A percentile compares a stretch with the other conserved stretches of the same genome.
These are phyloP conservation scores for Aspergillus brunneoviolaceus DNA, from an alignment of 2,329 filamentous ascomycete species.

Conservation along the genomic window DNA sequence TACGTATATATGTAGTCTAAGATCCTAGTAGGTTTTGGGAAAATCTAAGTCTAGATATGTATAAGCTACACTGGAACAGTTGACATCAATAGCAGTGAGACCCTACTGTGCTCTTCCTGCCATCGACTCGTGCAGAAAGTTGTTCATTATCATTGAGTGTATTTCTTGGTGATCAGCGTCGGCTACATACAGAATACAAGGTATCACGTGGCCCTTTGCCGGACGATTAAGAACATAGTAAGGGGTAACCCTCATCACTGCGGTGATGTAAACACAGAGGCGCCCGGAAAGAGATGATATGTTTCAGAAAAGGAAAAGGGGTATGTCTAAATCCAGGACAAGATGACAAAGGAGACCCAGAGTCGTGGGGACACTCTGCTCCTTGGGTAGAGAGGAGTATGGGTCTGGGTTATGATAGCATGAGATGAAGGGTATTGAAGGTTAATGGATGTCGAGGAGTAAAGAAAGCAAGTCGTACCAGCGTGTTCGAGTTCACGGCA, in stretches of 20 bases:
- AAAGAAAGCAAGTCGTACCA: slow-evolving; percentile 8
- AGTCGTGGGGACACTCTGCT: background rate
- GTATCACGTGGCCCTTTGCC: slow-evolving; percentile 13
- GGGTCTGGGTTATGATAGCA: background rate
- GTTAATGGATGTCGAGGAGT: slow-evolving; percentile 9
- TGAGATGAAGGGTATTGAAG: background rate
- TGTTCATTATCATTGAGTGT: background rate
- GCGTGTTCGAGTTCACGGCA: background rate
- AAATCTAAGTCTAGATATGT: no score
- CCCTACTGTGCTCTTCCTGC: no score
- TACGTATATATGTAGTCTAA: no score
- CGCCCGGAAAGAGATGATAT: slow-evolving; percentile 11
- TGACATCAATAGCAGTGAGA: no score
- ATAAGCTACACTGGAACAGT: no score
- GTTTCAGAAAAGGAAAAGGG: slow-evolving; percentile 16
- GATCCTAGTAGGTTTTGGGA: no score
- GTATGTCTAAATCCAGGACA: slow-evolving; percentile 19
- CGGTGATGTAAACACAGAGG: slow-evolving; percentile 13
- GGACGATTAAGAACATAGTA: slow-evolving; percentile 18
- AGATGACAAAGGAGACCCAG: slow-evolving; percentile 4
- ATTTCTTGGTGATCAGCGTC: background rate
- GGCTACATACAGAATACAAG: slow-evolving; percentile 16
- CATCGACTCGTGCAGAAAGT: no score
- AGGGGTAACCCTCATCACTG: slow-evolving; percentile 11
- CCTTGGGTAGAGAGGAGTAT: background rate